Evolutionary conservation across 2,329 filamentous ascomycete species (phyloP).

Genomic region (Ceratocystis diversiconidia): DNA sequence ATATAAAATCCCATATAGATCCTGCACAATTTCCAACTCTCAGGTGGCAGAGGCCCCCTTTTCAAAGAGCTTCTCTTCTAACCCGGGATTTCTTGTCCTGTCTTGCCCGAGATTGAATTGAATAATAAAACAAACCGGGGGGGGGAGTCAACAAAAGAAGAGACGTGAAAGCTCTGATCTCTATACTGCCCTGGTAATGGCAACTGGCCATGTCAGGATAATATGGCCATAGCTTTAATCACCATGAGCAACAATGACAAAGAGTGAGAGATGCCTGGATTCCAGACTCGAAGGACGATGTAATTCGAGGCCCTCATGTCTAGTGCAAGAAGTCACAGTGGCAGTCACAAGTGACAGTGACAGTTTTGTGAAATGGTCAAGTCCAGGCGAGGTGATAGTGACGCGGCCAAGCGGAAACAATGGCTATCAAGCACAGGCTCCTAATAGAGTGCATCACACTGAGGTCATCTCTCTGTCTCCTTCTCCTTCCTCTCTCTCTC

Average conservation of each 20-base stretch:
- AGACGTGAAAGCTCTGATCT: background rate
- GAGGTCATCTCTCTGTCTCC: no score
- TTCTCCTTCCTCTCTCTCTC: no score
- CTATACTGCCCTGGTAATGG: background rate
- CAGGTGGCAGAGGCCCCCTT: background rate
- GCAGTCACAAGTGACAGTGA: background rate
- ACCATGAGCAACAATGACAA: background rate
- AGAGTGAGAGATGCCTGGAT: no score
- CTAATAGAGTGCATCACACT: no score
- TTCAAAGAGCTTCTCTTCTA: background rate
- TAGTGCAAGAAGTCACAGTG: background rate
- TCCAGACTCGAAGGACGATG: no score
- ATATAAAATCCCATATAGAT: constrained; percentile 1
- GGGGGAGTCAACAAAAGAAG: no score
- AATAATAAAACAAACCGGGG: no score
- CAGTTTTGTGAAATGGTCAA: background rate
- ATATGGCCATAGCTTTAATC: background rate
- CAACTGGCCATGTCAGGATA: background rate
- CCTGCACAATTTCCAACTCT: background rate
- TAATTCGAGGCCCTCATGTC: no score
- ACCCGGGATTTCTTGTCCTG: background rate
- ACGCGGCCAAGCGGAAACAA: background rate
- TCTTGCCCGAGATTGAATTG: background rate
- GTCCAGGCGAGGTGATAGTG: background rate
- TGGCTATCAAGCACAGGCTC: no score